phyloP scores from a whole-genome alignment of 129 eudicot species.

The Logfia minima region DNA sequence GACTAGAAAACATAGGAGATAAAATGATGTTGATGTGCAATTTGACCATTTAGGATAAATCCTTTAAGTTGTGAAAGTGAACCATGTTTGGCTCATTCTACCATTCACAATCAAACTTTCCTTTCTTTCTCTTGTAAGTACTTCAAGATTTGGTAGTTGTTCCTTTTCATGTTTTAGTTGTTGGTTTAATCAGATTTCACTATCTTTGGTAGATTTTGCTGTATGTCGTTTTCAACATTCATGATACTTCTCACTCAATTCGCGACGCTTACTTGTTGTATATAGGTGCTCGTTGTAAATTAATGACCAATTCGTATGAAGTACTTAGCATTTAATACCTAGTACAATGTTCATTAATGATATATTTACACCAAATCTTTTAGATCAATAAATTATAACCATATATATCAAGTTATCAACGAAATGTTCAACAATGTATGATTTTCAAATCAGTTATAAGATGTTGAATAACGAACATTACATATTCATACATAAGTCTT shows the following conservation, averaged over 20 bases:
- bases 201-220: slow-evolving; percentile 12
- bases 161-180: slow-evolving; percentile 28
- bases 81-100: slow-evolving; percentile 25
- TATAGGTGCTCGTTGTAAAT: neutral
- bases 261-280: neutral
- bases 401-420: neutral
- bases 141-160: slow-evolving; percentile 34
- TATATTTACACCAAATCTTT: neutral
- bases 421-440: neutral
- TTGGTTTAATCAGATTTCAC: slow-evolving; percentile 13
- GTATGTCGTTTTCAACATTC: slow-evolving; percentile 19
- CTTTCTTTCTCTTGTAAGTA: slow-evolving; percentile 28
- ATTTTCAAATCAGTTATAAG: neutral
- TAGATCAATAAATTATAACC: neutral
- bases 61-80: slow-evolving; percentile 31
- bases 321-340: neutral
- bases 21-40: slow-evolving; percentile 18
- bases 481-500: neutral
- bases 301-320: neutral
- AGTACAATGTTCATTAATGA: neutral
- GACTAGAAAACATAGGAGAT: slow-evolving; percentile 5
- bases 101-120: slow-evolving; percentile 24
- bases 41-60: slow-evolving; percentile 35
- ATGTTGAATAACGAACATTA: neutral
- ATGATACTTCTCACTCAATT: neutral